Conservation (phyloP, 345 rosid species). For the Eutrema heterophyllum region DNA sequence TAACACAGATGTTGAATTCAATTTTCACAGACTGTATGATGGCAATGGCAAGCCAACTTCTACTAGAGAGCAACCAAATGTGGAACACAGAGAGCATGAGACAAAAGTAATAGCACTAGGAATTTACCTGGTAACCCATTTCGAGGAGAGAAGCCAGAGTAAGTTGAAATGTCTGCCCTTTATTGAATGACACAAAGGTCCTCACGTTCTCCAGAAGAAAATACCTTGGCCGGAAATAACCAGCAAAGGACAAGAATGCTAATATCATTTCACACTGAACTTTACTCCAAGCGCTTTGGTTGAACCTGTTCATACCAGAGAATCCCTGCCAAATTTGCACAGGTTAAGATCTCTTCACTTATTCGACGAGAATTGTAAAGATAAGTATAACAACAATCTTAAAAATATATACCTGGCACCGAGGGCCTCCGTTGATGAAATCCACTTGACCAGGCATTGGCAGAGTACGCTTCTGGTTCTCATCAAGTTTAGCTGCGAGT, state of each 20-base stretch:
- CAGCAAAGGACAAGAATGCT: slow-evolving; percentile 67
- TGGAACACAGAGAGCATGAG: neutral
- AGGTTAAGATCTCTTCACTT: neutral
- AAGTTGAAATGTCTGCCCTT: slow-evolving; percentile 80
- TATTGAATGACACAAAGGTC: slow-evolving; percentile 74
- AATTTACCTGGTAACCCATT: slow-evolving; percentile 53
- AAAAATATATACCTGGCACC: slow-evolving; percentile 62
- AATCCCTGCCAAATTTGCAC: slow-evolving; percentile 62
- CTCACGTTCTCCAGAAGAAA: slow-evolving; percentile 87
- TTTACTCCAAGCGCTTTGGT: slow-evolving; percentile 80
- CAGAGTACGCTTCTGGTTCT: slow-evolving; percentile 32
- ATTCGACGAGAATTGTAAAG: neutral
- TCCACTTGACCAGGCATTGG: slow-evolving; percentile 77
- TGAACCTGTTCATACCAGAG: slow-evolving; percentile 93
- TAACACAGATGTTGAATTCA: neutral
- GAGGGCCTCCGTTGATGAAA: slow-evolving; percentile 96
- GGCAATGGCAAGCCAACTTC: no score
- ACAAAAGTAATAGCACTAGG: neutral
- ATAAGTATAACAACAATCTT: neutral
- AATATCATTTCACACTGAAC: slow-evolving; percentile 70
- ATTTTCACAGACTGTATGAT: no score
- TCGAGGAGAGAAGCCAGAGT: slow-evolving; percentile 64
- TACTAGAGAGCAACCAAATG: neutral
- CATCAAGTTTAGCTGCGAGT: slow-evolving; percentile 34
- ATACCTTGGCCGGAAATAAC: slow-evolving; percentile 80